These are phyloP conservation scores for Zymoseptoria crescenta DNA, from an alignment of 2,329 filamentous ascomycete genomes.

Conservation along the genomic window DNA sequence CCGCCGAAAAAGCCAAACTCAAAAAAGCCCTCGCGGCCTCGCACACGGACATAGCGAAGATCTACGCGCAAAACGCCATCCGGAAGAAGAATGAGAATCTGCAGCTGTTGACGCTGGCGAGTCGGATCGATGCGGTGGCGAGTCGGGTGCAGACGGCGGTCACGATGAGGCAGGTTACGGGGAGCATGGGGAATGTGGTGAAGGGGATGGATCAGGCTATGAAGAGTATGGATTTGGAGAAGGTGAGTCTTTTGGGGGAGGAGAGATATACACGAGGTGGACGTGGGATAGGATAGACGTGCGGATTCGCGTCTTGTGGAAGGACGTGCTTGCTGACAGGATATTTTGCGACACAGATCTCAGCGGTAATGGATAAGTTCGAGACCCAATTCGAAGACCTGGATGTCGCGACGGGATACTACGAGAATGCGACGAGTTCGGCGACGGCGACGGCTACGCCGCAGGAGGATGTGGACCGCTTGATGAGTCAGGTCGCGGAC, in stretches of 20 bases:
- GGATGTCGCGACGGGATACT: conserved; percentile 57
- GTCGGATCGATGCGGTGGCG: conserved; percentile 52
- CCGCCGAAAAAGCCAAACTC: conserved; percentile 52
- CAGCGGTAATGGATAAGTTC: conserved; percentile 59
- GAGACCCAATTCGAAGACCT: conserved; percentile 50
- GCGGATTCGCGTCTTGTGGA: too few relatives aligned
- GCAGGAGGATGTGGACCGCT: conserved; percentile 77
- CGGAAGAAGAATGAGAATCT: conserved; percentile 56
- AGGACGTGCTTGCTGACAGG: too few relatives aligned
- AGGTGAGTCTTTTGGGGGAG: conserved; percentile 36
- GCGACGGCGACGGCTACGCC: conserved; percentile 67
- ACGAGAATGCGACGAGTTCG: conserved; percentile 75
- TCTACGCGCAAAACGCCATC: conserved; percentile 57
- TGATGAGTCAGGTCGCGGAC: conserved; percentile 79
- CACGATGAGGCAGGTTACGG: conserved; percentile 54
- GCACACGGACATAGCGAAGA: conserved; percentile 54
- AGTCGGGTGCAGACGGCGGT: conserved; percentile 56
- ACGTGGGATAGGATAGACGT: too few relatives aligned
- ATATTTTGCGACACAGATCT: conserved; percentile 40
- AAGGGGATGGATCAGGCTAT: conserved; percentile 55
- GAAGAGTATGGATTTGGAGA: conserved; percentile 57
- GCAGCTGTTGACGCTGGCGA: conserved; percentile 50
- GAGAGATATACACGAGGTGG: background rate
- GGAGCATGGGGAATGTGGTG: conserved; percentile 55
- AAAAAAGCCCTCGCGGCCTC: conserved; percentile 55